Evolutionary conservation across 306 rosid species (phyloP), one percentile per base, ranked within the genome.

Genomic region (Malus fusca): DNA sequence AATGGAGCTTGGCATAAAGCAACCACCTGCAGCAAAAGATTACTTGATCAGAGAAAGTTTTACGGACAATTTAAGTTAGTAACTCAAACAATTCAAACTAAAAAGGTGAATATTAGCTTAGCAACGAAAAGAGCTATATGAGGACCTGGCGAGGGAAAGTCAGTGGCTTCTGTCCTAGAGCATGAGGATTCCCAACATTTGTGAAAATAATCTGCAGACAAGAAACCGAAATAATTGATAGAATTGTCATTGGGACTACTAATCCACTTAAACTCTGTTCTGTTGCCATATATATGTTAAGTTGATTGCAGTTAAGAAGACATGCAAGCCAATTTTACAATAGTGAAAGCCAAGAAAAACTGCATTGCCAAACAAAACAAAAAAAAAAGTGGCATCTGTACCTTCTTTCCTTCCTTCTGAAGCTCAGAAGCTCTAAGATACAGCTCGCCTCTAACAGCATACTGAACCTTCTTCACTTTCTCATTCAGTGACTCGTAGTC

Each of bases 1-100:
- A 96, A 96, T 22, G 99, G 99, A 82, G 99, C 99, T 82, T 96
- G 99, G 85, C 99, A 96, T 83, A 96, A 80, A 76, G 99, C 99
- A 77, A 96, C 93, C 82, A 96, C 99, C 99, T 96, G 81, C 80
- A 77, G 55, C 76, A 73, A 63, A 68, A 74, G 68, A 59, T 72
- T 68, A 44, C 28, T 25, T 40, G 67, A 69, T 86, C 78, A 86
- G 74, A 33, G 69, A 70, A 66, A 71, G 44, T 52, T 64, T 75
- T 66, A 42, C 52, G 35, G 35, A 74, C 51, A 40, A 75, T 63
- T 53, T 15, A 46, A 55, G 70, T 23, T 55, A 10, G 52, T 43
- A 33, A 55, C 30, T 23, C 67, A 44, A 58, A 71, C 25, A 10
- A 33, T 75, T 73, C 69, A 68, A 77, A 66, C 64, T 44, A 60